phyloP scores from a whole-genome alignment of 208 protist genomes.

The Leishmania arabica region DNA sequence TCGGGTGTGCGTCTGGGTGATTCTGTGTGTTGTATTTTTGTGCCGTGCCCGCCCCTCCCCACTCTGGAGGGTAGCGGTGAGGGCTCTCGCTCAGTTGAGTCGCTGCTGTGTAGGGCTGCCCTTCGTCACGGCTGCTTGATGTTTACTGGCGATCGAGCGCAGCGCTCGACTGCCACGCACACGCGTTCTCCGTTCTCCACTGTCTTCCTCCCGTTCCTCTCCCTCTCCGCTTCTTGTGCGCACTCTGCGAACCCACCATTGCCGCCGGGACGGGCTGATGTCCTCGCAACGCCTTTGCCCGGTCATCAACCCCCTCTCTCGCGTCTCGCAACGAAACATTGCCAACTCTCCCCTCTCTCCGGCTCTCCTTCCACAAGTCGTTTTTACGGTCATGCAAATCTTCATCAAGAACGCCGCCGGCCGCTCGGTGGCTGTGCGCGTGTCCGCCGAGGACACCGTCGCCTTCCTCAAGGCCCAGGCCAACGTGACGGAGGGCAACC shows the following conservation, averaged over 20 bases:
- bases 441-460: slow-evolving; percentile 85
- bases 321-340: neutral
- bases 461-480: slow-evolving; percentile 81
- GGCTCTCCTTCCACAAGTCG: neutral
- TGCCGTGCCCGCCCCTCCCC: neutral
- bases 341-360: too few relatives aligned
- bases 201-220: neutral
- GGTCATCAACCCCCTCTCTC: neutral
- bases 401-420: slow-evolving; percentile 93
- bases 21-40: neutral
- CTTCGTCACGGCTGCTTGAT: neutral
- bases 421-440: slow-evolving; percentile 90
- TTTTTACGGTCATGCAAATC: slow-evolving; percentile 83
- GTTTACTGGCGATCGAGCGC: neutral
- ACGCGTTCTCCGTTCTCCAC: neutral
- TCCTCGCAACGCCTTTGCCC: neutral
- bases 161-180: neutral
- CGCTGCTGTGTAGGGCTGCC: neutral
- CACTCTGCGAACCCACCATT: neutral
- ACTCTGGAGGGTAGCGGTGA: neutral
- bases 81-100: neutral
- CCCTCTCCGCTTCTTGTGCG: neutral
- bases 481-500: slow-evolving; percentile 67
- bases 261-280: neutral
- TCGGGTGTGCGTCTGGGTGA: neutral